Percentiles rank a stretch among this genome's conserved stretches.
Evolutionary conservation across 352 stramenopile species (phyloP).

Genomic region (Phytophthora palmivora): DNA sequence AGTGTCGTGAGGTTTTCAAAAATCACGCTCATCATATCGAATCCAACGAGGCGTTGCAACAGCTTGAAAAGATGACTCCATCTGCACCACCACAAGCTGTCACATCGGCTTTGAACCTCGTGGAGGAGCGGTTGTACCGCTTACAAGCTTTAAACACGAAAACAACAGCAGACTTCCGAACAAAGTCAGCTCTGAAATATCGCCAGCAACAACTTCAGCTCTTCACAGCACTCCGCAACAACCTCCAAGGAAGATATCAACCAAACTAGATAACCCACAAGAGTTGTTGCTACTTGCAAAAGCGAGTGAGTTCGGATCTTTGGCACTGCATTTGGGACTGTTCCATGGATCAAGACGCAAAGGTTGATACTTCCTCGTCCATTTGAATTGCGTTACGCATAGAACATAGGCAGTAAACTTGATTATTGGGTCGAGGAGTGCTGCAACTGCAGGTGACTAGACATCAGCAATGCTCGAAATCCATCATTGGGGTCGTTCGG

Average conservation of each 20-base stretch:
- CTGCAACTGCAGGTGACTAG: too few relatives aligned
- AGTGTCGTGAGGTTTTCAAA: slow-evolving; percentile 32
- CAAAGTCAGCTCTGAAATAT: slow-evolving; percentile 28
- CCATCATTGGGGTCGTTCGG: too few relatives aligned
- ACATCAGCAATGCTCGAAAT: too few relatives aligned
- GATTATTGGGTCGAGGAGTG: too few relatives aligned
- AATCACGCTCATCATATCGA: slow-evolving; percentile 31
- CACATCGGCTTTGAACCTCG: slow-evolving; percentile 13
- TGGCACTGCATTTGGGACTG: too few relatives aligned
- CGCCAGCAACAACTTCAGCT: slow-evolving; percentile 35
- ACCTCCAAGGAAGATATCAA: slow-evolving; percentile 1
- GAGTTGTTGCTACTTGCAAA: too few relatives aligned
- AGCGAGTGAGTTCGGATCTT: too few relatives aligned
- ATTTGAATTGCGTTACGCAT: too few relatives aligned
- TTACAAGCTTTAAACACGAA: slow-evolving; percentile 4
- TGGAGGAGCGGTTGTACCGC: slow-evolving; percentile 6
- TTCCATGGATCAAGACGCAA: too few relatives aligned
- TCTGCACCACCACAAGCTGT: slow-evolving; percentile 11
- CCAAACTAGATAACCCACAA: background rate
- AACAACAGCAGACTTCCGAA: slow-evolving; percentile 17
- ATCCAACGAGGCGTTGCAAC: slow-evolving; percentile 20
- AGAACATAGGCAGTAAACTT: too few relatives aligned
- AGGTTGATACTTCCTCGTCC: too few relatives aligned
- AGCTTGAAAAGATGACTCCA: background rate
- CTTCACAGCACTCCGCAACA: slow-evolving; percentile 9